Evolutionary conservation across 495 filamentous ascomycete genomes (phyloP).

Genomic region (Xylaria cubensis): DNA sequence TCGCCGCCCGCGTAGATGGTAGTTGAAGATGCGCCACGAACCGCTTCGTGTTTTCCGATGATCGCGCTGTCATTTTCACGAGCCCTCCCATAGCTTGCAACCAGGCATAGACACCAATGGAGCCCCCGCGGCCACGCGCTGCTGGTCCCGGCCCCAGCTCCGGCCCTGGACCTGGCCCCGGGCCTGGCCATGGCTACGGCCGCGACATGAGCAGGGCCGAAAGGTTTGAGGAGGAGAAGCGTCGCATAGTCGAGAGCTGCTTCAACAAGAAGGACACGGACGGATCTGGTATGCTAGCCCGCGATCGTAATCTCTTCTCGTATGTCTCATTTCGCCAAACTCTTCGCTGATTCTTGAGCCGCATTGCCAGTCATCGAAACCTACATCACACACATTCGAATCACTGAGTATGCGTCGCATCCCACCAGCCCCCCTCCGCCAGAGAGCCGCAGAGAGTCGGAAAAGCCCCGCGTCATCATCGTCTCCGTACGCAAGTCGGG

Average conservation of each 20-base stretch:
- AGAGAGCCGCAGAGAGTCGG: constrained; percentile 68
- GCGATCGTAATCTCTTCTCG: constrained; percentile 1
- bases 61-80: constrained; percentile 35
- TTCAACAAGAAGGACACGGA: constrained; percentile 87
- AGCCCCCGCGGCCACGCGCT: constrained; percentile 36
- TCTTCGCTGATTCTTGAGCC: constrained; percentile 7
- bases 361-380: constrained; percentile 75
- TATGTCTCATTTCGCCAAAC: neutral
- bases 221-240: constrained; percentile 94
- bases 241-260: constrained; percentile 87
- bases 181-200: constrained; percentile 35
- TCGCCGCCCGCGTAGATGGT: constrained; percentile 8
- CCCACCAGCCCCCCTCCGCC: constrained; percentile 88
- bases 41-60: constrained; percentile 29
- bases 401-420: constrained; percentile 81
- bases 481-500: constrained; percentile 91
- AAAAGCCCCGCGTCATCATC: constrained; percentile 90
- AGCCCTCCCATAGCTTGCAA: constrained; percentile 25
- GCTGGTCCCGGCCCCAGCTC: neutral
- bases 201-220: constrained; percentile 74
- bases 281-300: constrained; percentile 69
- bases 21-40: constrained; percentile 38
- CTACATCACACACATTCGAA: constrained; percentile 95
- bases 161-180: constrained; percentile 17
- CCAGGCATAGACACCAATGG: constrained; percentile 33